Base-by-base conservation (phyloP, 352 stramenopile genomes). In the Aphanomyces stellatus region DNA sequence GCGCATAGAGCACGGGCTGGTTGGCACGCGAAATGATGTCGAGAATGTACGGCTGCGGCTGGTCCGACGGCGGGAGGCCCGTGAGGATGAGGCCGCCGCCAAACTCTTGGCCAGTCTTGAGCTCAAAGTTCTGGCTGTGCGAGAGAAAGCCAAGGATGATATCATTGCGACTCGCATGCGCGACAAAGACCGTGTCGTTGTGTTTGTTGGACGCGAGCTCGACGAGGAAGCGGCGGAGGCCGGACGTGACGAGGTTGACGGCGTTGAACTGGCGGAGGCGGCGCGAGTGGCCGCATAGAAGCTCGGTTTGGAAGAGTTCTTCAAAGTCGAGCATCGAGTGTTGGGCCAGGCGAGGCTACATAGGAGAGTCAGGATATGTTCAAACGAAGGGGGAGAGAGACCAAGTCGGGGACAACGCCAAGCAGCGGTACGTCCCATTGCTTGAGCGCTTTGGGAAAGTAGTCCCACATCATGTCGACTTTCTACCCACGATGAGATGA, bases 261-360 rank as follows among this genome's bases (percentile, higher is more conserved):
- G 76, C 76, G 22, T 78, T 80, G 60, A 88, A 96, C 57, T 93
- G 80, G 67, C 90, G 76, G 62, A 93, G 93, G 31, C 83, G 82
- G 13, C 79, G 74, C 19, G 75, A 72, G 1, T 62, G 51, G 4
- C 74, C 77, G 27, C 76, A 84, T 7, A 94, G 71, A 72, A 94
- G 76, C 46, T 61, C 66, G 10, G 83, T 91, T 22, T 76, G 70
- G 72, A 97, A 97, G 6, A 97, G 75, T 8, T 77, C 74, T 76
- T 97, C 89, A 68, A 95, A 95, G 76, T 97, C 89, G 22, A 91
- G 71, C 82, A 96, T 95, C 61, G 82, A 92, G 48, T 82, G 76
- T 60, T 88, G 80, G 59, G 84, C 84, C 19, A 97, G 78, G 60
- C 74, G 73, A 43, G 80, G 78, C 28, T 68, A 30, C 30, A 62